These are phyloP conservation scores for Nakaseomyces glabratus DNA, from an alignment of 1,139 yeast species.

Conservation along the genomic window DNA sequence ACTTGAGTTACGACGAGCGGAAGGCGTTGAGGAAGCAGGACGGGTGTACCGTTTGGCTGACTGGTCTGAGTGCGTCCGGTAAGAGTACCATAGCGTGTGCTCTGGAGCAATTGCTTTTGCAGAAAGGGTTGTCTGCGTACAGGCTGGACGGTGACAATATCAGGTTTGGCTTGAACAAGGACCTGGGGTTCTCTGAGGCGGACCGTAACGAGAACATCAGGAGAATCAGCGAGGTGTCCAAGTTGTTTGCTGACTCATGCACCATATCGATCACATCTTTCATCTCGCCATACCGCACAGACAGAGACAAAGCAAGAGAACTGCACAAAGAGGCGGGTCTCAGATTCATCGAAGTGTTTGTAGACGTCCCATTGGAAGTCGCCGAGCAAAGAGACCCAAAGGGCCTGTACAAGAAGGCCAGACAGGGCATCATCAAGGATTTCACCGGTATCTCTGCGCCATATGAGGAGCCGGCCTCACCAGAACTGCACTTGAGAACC, in stretches of 20 bases:
- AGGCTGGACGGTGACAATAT: slow-evolving; percentile 93
- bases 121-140: slow-evolving; percentile 61
- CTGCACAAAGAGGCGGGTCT: slow-evolving; percentile 66
- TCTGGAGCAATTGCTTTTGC: slow-evolving; percentile 69
- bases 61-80: slow-evolving; percentile 93
- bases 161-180: slow-evolving; percentile 89
- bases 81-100: slow-evolving; percentile 95
- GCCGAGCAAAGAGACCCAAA: slow-evolving; percentile 97
- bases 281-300: slow-evolving; percentile 81
- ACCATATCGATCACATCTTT: slow-evolving; percentile 79
- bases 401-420: slow-evolving; percentile 91
- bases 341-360: slow-evolving; percentile 82
- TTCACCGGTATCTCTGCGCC: slow-evolving; percentile 96
- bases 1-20: slow-evolving; percentile 78
- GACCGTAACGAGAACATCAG: slow-evolving; percentile 93
- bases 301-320: slow-evolving; percentile 77
- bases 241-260: slow-evolving; percentile 84
- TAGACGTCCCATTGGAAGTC: slow-evolving; percentile 85
- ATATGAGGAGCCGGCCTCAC: slow-evolving; percentile 78
- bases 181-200: slow-evolving; percentile 81
- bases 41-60: slow-evolving; percentile 90
- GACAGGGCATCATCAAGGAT: slow-evolving; percentile 88
- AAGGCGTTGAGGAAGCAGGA: slow-evolving; percentile 60
- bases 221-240: slow-evolving; percentile 88
- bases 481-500: slow-evolving; percentile 77